Percentiles rank a stretch among this genome's conserved stretches.
Evolutionary conservation across 2,329 filamentous ascomycete species (phyloP).

Genomic region (Samsoniella hepiali): DNA sequence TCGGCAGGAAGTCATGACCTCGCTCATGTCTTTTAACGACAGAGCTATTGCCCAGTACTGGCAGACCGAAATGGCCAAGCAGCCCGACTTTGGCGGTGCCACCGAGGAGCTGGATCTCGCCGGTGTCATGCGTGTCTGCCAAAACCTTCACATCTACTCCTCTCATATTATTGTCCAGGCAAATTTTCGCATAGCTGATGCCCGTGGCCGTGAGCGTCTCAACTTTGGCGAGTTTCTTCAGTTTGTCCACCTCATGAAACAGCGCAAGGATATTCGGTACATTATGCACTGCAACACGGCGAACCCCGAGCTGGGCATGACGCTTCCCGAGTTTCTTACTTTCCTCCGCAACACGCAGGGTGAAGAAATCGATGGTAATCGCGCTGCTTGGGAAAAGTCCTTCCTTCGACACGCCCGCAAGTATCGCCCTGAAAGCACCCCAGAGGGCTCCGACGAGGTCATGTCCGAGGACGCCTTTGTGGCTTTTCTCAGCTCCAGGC

Average conservation of each 20-base stretch:
- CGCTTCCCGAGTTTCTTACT: conserved; percentile 66
- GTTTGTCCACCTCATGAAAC: conserved; percentile 80
- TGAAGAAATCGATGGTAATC: conserved; percentile 68
- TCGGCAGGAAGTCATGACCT: conserved; percentile 85
- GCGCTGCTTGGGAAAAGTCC: conserved; percentile 63
- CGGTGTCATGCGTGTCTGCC: conserved; percentile 79
- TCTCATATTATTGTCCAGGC: conserved; percentile 68
- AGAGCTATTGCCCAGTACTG: conserved; percentile 81
- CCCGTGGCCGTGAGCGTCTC: conserved; percentile 60
- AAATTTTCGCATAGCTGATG: conserved; percentile 72
- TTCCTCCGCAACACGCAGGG: conserved; percentile 74
- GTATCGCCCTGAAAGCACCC: conserved; percentile 47
- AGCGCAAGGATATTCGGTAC: conserved; percentile 73
- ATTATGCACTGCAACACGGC: conserved; percentile 65
- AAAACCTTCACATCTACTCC: conserved; percentile 87
- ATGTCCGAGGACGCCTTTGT: conserved; percentile 81
- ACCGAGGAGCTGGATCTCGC: conserved; percentile 72
- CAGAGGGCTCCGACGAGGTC: conserved; percentile 38
- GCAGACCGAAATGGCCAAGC: conserved; percentile 75
- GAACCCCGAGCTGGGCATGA: conserved; percentile 62
- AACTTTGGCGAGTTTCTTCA: conserved; percentile 78
- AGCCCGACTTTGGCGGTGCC: conserved; percentile 53
- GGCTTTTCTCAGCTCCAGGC: conserved; percentile 69
- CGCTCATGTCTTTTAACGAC: conserved; percentile 79
- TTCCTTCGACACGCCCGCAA: conserved; percentile 69